These are phyloP conservation scores for Aphanomyces cochlioides DNA, from an alignment of 352 stramenopile species.

Conservation along the genomic window DNA sequence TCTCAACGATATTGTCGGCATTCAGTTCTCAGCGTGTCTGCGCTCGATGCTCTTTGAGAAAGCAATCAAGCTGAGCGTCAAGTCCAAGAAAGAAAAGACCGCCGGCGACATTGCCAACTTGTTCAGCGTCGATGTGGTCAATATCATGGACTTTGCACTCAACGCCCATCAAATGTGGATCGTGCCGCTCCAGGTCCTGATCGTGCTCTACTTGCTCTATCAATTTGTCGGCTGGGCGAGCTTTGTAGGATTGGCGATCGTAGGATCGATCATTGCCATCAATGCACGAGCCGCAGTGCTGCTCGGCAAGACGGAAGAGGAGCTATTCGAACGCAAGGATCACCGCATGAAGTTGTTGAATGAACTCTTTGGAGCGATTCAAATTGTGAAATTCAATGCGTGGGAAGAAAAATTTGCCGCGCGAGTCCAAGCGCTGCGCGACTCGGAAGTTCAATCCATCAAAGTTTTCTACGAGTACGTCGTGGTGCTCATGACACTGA, in stretches of 20 bases:
- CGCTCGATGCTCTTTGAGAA: constrained; percentile 46
- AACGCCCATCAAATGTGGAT: constrained; percentile 42
- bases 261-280: constrained; percentile 36
- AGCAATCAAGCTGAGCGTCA: constrained; percentile 35
- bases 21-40: constrained; percentile 35
- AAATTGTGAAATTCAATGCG: constrained; percentile 89
- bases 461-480: constrained; percentile 50
- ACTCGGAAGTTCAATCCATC: constrained; percentile 45
- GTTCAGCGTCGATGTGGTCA: constrained; percentile 86
- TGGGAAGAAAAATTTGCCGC: constrained; percentile 71
- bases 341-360: constrained; percentile 52
- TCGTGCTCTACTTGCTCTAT: constrained; percentile 43
- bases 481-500: constrained; percentile 43
- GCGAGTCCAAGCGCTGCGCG: constrained; percentile 47
- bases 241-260: constrained; percentile 40
- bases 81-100: constrained; percentile 15
- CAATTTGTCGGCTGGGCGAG: constrained; percentile 33
- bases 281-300: constrained; percentile 26
- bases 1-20: constrained; percentile 33
- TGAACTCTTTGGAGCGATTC: constrained; percentile 61
- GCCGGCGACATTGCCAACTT: constrained; percentile 90
- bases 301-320: constrained; percentile 21
- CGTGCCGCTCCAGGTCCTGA: constrained; percentile 35
- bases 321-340: constrained; percentile 39
- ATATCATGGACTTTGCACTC: constrained; percentile 39